These are phyloP conservation scores for Pythium aristosporum DNA, from an alignment of 352 stramenopile genomes.

Conservation along the genomic window DNA sequence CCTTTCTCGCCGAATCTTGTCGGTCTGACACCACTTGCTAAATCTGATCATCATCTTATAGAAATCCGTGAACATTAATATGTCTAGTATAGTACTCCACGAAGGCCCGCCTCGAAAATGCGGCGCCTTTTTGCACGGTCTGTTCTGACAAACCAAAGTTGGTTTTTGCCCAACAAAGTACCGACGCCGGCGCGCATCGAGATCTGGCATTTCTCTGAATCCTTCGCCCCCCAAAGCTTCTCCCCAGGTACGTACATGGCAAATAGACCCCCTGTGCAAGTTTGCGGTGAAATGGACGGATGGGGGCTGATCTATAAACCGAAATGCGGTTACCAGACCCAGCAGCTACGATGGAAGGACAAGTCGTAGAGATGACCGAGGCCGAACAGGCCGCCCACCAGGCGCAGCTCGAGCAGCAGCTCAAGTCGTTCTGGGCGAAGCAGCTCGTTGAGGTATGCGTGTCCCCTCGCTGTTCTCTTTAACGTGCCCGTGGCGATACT, in stretches of 20 bases:
- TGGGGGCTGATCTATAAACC: constrained; percentile 6
- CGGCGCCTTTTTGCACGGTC: constrained; percentile 12
- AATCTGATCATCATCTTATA: constrained; percentile 14
- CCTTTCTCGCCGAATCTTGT: neutral
- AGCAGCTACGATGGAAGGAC: constrained; percentile 59
- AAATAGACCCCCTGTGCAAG: neutral
- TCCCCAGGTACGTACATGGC: neutral
- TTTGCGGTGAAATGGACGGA: constrained; percentile 13
- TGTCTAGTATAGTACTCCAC: constrained; percentile 16
- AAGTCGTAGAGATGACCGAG: constrained; percentile 85
- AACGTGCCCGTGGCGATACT: neutral
- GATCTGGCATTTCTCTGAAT: constrained; percentile 5
- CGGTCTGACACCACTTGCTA: neutral
- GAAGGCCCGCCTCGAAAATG: neutral
- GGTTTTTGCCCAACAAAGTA: neutral
- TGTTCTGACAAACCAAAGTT: constrained; percentile 9
- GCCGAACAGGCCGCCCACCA: constrained; percentile 84
- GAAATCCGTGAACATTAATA: constrained; percentile 2
- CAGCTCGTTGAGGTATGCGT: constrained; percentile 78
- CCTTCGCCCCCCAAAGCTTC: neutral
- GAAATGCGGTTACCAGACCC: constrained; percentile 6
- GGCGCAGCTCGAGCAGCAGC: constrained; percentile 86
- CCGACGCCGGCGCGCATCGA: constrained; percentile 5
- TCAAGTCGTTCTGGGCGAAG: constrained; percentile 93
- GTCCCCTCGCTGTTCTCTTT: neutral